Evolutionary conservation across 495 filamentous ascomycete species (phyloP).

Genomic region (Penicillium taxi): DNA sequence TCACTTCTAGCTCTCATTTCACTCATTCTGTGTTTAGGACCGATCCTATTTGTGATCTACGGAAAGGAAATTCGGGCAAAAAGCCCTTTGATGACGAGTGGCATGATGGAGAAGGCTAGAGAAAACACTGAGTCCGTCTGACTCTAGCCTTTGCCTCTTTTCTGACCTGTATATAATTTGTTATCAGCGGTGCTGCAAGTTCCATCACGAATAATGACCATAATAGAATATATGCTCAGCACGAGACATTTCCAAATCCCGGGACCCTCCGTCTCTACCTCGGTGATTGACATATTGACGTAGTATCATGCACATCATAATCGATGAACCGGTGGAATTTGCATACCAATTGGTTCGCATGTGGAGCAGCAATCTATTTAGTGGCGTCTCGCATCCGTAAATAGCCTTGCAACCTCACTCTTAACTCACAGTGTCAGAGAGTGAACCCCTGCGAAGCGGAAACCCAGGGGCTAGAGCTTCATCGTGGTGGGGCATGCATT

Average conservation of each 20-base stretch:
- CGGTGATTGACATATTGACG: too few relatives aligned
- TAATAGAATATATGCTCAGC: too few relatives aligned
- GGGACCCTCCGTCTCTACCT: too few relatives aligned
- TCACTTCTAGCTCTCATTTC: slow-evolving; percentile 33
- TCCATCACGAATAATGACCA: neutral
- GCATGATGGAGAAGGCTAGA: slow-evolving; percentile 20
- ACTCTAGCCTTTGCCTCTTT: slow-evolving; percentile 1
- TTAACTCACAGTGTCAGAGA: slow-evolving; percentile 5
- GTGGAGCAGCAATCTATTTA: too few relatives aligned
- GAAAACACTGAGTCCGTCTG: slow-evolving; percentile 21
- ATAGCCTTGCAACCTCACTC: too few relatives aligned
- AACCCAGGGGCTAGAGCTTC: slow-evolving; percentile 12
- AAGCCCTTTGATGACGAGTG: slow-evolving; percentile 34
- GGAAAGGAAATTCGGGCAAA: slow-evolving; percentile 22
- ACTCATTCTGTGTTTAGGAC: slow-evolving; percentile 24
- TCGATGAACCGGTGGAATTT: too few relatives aligned
- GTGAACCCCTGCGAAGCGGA: slow-evolving; percentile 11
- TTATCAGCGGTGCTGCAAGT: neutral
- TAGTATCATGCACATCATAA: too few relatives aligned
- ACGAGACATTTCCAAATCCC: too few relatives aligned
- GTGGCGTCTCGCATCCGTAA: too few relatives aligned
- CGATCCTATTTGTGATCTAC: slow-evolving; percentile 24
- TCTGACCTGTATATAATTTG: slow-evolving; percentile 5
- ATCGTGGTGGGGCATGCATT: too few relatives aligned
- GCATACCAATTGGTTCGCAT: too few relatives aligned